A percentile compares a stretch with the other conserved stretches of the same genome.
phyloP scores from a whole-genome alignment of 2,329 filamentous ascomycete species.

The Phialocephala subalpina region DNA sequence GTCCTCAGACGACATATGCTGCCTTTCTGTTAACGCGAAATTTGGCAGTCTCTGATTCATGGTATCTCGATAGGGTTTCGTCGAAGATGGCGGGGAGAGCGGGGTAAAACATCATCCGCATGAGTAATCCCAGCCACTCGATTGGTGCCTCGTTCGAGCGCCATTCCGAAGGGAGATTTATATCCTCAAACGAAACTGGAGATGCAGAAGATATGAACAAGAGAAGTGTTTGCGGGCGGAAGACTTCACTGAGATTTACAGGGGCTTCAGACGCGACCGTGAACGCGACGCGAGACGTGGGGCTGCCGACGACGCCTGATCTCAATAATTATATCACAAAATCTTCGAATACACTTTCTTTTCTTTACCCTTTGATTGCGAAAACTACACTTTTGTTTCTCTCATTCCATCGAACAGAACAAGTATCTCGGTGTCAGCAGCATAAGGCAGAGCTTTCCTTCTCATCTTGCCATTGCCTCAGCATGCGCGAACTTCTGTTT shows the following conservation, averaged over 20 bases:
- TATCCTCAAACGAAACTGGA: neutral
- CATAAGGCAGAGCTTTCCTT: too few relatives aligned
- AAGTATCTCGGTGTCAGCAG: too few relatives aligned
- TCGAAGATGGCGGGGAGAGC: neutral
- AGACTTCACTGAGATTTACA: neutral
- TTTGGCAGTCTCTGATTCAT: neutral
- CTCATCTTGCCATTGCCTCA: too few relatives aligned
- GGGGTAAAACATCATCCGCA: neutral
- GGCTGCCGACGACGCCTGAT: neutral
- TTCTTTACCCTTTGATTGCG: too few relatives aligned
- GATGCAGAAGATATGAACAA: neutral
- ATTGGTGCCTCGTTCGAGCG: neutral
- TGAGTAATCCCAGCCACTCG: neutral
- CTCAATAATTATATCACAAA: neutral
- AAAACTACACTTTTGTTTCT: too few relatives aligned
- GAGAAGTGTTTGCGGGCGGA: neutral
- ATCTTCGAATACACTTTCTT: too few relatives aligned
- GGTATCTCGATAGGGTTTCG: neutral
- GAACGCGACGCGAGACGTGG: conserved; percentile 1
- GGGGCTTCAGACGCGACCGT: neutral
- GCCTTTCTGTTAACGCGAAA: neutral
- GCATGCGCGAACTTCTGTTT: too few relatives aligned
- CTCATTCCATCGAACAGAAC: too few relatives aligned
- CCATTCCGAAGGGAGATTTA: too few relatives aligned
- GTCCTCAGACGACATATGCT: too few relatives aligned